phyloP scores from a whole-genome alignment of 345 rosid genomes.

The Raphanus raphanistrum region DNA sequence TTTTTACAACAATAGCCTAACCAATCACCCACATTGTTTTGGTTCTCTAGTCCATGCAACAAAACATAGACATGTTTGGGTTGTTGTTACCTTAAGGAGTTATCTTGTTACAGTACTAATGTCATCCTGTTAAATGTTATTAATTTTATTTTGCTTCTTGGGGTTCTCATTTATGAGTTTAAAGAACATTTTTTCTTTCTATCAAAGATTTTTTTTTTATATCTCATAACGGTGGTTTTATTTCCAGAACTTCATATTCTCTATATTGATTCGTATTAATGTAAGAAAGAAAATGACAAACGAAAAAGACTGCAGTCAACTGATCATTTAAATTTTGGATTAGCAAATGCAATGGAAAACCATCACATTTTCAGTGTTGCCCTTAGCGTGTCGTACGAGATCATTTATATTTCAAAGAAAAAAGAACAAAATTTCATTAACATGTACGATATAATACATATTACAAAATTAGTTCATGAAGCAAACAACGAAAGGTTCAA shows the following conservation, averaged over 20 bases:
- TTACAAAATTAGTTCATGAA: background rate
- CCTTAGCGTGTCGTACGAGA: background rate
- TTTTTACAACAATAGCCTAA: too few relatives aligned
- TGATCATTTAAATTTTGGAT: background rate
- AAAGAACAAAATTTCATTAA: background rate
- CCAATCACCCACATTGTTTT: background rate
- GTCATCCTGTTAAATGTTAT: background rate
- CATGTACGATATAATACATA: background rate
- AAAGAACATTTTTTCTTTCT: background rate
- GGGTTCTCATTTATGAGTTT: background rate
- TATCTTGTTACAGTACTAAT: background rate
- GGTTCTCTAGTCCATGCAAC: background rate
- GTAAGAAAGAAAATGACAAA: background rate
- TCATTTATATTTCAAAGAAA: background rate
- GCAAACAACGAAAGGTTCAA: background rate
- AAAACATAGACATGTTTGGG: background rate
- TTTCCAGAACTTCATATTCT: background rate
- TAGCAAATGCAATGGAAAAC: background rate
- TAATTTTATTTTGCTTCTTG: background rate
- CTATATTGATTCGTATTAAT: background rate
- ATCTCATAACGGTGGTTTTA: background rate
- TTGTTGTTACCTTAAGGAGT: background rate
- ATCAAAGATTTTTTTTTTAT: background rate
- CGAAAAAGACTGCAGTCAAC: background rate
- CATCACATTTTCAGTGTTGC: too few relatives aligned